These are phyloP conservation scores for Claviceps arundinis DNA, from an alignment of 2,329 filamentous ascomycete species.

Conservation along the genomic window DNA sequence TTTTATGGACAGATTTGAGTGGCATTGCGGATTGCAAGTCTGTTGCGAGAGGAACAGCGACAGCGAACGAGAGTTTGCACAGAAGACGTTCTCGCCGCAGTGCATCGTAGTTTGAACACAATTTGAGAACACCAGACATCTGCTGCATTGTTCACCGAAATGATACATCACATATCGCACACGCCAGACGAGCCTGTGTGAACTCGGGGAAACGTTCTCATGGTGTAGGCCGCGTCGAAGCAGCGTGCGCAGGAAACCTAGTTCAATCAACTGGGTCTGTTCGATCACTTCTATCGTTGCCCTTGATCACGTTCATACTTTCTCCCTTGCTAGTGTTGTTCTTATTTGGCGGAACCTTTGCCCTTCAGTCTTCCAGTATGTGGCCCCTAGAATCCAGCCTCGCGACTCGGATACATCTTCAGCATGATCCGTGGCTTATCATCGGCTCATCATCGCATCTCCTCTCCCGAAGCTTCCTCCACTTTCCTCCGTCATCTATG, in stretches of 20 bases:
- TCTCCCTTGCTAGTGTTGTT: not conserved
- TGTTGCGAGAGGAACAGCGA: not conserved
- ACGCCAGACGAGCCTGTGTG: not conserved
- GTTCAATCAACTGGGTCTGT: not conserved
- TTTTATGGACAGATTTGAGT: not conserved
- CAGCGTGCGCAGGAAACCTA: not conserved
- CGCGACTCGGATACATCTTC: conserved; percentile 47
- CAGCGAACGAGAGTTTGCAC: not conserved
- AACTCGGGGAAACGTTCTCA: not conserved
- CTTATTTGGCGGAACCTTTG: not conserved
- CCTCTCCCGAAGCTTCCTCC: conserved; percentile 44
- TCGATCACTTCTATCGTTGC: not conserved
- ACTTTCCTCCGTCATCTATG: conserved; percentile 20
- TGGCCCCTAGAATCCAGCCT: conserved; percentile 18
- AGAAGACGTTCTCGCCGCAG: not conserved
- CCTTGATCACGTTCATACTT: not conserved
- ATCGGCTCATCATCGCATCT: conserved; percentile 46
- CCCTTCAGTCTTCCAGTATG: not conserved
- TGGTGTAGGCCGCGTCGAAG: not conserved
- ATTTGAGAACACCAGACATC: not conserved
- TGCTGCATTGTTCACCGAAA: not conserved
- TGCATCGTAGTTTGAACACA: not conserved
- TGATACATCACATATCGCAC: not conserved
- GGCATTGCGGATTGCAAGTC: not conserved
- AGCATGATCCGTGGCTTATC: conserved; percentile 54